These are phyloP conservation scores for Cubamyces sp. DNA, from an alignment of 768 basidiomycete species.

Conservation along the genomic window DNA sequence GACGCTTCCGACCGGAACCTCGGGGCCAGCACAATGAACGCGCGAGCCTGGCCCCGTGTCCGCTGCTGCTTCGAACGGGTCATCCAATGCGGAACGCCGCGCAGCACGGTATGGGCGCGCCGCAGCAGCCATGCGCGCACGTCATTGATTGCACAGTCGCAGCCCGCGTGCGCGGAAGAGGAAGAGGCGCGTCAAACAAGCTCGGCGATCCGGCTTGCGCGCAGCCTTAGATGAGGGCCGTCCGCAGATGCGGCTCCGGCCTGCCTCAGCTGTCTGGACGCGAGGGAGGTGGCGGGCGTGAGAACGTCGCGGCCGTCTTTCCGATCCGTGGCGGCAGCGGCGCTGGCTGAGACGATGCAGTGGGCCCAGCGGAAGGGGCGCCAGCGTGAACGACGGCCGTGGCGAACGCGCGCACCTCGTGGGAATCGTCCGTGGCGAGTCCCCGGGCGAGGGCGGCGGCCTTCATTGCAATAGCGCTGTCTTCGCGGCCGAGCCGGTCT, in stretches of 20 bases:
- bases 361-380: neutral
- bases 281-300: slow-evolving; percentile 34
- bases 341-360: neutral
- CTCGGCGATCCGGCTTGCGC: neutral
- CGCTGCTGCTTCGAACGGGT: slow-evolving; percentile 15
- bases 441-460: slow-evolving; percentile 41
- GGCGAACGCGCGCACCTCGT: slow-evolving; percentile 66
- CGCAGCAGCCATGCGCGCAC: neutral
- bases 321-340: slow-evolving; percentile 14
- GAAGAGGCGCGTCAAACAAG: slow-evolving; percentile 1
- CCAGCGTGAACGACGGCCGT: slow-evolving; percentile 28
- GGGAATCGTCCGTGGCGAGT: slow-evolving; percentile 58
- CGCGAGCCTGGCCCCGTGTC: neutral
- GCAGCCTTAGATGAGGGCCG: neutral
- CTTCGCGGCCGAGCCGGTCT: slow-evolving; percentile 27
- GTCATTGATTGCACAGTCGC: neutral
- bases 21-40: neutral
- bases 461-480: slow-evolving; percentile 15
- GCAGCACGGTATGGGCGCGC: neutral
- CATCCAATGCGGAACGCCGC: neutral
- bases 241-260: slow-evolving; percentile 2
- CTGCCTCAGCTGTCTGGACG: slow-evolving; percentile 25
- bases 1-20: neutral
- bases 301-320: slow-evolving; percentile 32
- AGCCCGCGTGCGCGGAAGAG: neutral